Evolutionary conservation across 768 basidiomycete species (phyloP).

Genomic region (Lactarius hatsudake): DNA sequence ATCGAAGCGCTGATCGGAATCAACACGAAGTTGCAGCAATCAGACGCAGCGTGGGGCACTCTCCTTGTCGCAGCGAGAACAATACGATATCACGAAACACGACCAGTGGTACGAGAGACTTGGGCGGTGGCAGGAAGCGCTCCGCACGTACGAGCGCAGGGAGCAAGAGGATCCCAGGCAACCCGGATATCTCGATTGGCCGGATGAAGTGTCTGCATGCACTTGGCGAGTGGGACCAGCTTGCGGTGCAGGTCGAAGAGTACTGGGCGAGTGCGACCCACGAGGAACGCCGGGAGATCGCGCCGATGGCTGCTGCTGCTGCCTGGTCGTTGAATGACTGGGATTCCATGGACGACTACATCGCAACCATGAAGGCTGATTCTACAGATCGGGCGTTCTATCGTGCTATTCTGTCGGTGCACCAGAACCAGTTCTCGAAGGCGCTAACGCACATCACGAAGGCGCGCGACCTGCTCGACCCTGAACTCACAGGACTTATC

Average conservation of each 20-base stretch:
- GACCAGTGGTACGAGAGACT: conserved; percentile 99
- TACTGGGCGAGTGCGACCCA: conserved; percentile 81
- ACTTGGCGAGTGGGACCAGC: conserved; percentile 94
- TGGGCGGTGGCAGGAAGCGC: conserved; percentile 93
- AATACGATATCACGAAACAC: conserved; percentile 87
- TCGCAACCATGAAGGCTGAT: conserved; percentile 87
- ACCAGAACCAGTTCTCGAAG: conserved; percentile 93
- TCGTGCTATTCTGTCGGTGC: conserved; percentile 91
- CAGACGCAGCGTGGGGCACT: conserved; percentile 97
- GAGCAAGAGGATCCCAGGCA: conserved; percentile 69
- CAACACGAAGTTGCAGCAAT: conserved; percentile 94
- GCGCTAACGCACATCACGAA: conserved; percentile 87
- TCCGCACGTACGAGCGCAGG: conserved; percentile 80
- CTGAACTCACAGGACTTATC: conserved; percentile 86
- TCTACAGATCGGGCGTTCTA: conserved; percentile 95
- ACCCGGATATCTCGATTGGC: conserved; percentile 78
- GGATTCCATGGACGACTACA: conserved; percentile 98
- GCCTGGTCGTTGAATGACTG: conserved; percentile 97
- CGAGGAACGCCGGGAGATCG: conserved; percentile 87
- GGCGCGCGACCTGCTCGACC: conserved; percentile 88
- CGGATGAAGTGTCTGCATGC: conserved; percentile 96
- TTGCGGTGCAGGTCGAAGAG: conserved; percentile 82
- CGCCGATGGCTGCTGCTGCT: conserved; percentile 95
- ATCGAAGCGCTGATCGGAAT: conserved; percentile 95
- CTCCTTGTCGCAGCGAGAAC: conserved; percentile 84